Percentiles rank a stretch among this genome's conserved stretches.
phyloP scores from a whole-genome alignment of 805 yeast species.

The Metschnikowia kofuensis region DNA sequence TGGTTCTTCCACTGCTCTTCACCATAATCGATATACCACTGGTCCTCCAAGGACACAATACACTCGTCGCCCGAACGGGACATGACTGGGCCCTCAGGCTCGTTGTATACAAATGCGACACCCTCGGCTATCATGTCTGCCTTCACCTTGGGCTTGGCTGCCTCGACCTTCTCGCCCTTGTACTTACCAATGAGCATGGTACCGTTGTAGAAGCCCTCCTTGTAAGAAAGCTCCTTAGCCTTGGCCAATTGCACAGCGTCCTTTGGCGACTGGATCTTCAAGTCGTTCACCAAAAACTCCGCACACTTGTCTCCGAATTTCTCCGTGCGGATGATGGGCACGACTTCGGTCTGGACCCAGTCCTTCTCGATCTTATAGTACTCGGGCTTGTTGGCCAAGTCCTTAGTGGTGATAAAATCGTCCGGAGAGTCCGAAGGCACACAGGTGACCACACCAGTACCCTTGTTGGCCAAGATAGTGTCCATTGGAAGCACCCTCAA shows the following conservation, averaged over 20 bases:
- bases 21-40: slow-evolving; percentile 98
- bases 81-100: slow-evolving; percentile 86
- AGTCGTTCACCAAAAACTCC: slow-evolving; percentile 73
- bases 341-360: slow-evolving; percentile 77
- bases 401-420: slow-evolving; percentile 84
- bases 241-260: slow-evolving; percentile 81
- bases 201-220: slow-evolving; percentile 96
- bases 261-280: slow-evolving; percentile 93
- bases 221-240: slow-evolving; percentile 93
- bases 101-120: slow-evolving; percentile 85
- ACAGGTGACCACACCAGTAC: slow-evolving; percentile 99
- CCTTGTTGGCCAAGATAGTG: slow-evolving; percentile 89
- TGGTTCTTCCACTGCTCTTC: slow-evolving; percentile 83
- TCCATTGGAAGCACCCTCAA: slow-evolving; percentile 95
- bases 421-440: slow-evolving; percentile 99
- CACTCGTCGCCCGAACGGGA: slow-evolving; percentile 97
- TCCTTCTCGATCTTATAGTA: slow-evolving; percentile 79
- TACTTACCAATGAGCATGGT: slow-evolving; percentile 75
- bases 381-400: slow-evolving; percentile 84
- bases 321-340: slow-evolving; percentile 75
- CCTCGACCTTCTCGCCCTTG: slow-evolving; percentile 86
- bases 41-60: slow-evolving; percentile 95
- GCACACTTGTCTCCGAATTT: slow-evolving; percentile 90
- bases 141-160: slow-evolving; percentile 83
- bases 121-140: slow-evolving; percentile 75